Percentiles rank a stretch among this genome's conserved stretches.
These are phyloP conservation scores for Wickerhamomyces chambardii DNA, from an alignment of 805 yeast genomes.

Conservation along the genomic window DNA sequence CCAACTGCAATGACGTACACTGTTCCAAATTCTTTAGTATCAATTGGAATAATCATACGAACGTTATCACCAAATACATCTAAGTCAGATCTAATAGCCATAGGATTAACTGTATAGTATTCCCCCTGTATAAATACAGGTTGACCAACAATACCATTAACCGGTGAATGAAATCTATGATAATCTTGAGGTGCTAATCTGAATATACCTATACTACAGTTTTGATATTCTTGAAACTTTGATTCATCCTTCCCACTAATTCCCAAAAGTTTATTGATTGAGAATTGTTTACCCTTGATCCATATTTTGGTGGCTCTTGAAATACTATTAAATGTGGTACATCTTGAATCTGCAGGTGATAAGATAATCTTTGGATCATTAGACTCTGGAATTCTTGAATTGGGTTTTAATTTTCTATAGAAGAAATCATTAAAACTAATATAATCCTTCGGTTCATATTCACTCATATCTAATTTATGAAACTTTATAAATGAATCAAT, in stretches of 20 bases:
- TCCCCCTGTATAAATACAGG: conserved; percentile 75
- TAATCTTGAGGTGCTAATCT: conserved; percentile 96
- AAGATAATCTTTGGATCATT: conserved; percentile 38
- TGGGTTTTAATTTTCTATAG: conserved; percentile 66
- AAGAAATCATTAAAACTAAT: conserved; percentile 84
- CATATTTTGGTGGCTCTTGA: conserved; percentile 63
- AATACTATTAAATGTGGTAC: conserved; percentile 58
- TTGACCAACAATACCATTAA: conserved; percentile 61
- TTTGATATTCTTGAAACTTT: conserved; percentile 24
- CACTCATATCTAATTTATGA: conserved; percentile 69
- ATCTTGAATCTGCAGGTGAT: conserved; percentile 86
- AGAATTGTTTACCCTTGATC: conserved; percentile 82
- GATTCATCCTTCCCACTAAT: conserved; percentile 23
- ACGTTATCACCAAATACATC: conserved; percentile 94
- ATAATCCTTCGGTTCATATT: conserved; percentile 52
- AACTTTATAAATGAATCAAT: conserved; percentile 75
- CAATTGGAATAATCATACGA: conserved; percentile 68
- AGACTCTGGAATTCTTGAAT: conserved; percentile 64
- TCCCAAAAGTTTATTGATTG: conserved; percentile 51
- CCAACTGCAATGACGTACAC: conserved; percentile 81
- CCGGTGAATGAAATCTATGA: conserved; percentile 88
- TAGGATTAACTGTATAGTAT: conserved; percentile 93
- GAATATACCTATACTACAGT: conserved; percentile 59
- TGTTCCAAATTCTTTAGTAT: conserved; percentile 68
- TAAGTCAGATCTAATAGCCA: conserved; percentile 83